Evolutionary conservation across 495 filamentous ascomycete genomes (phyloP).

Genomic region (Neurospora sp.): DNA sequence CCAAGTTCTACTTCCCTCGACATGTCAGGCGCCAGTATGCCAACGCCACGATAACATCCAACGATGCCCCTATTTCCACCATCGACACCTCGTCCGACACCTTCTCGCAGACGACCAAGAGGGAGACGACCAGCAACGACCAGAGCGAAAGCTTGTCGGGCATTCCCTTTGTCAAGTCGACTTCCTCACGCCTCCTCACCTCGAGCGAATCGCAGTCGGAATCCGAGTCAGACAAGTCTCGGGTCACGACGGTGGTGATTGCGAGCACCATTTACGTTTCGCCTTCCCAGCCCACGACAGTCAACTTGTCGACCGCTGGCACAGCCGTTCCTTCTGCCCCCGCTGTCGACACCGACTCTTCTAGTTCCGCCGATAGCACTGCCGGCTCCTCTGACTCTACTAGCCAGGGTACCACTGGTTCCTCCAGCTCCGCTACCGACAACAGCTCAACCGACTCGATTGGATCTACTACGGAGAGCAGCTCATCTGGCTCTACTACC

Average conservation of each 20-base stretch:
- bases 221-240: not conserved
- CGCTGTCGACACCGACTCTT: not conserved
- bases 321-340: not conserved
- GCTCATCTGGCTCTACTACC: not conserved
- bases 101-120: slow-evolving; percentile 18
- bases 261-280: slow-evolving; percentile 17
- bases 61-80: slow-evolving; percentile 5
- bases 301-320: not conserved
- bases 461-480: not conserved
- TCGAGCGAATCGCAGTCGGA: slow-evolving; percentile 2
- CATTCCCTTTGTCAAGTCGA: slow-evolving; percentile 1
- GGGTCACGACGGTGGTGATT: slow-evolving; percentile 18
- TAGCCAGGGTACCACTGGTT: not conserved
- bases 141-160: slow-evolving; percentile 15
- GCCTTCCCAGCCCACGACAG: slow-evolving; percentile 2
- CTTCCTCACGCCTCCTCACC: not conserved
- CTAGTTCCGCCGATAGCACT: not conserved
- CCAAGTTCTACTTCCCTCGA: slow-evolving; percentile 50
- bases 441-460: not conserved
- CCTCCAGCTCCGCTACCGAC: not conserved
- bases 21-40: slow-evolving; percentile 48
- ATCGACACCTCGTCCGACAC: slow-evolving; percentile 1
- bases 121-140: slow-evolving; percentile 20
- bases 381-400: not conserved
- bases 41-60: slow-evolving; percentile 37